These are phyloP conservation scores for Vaccinium vitisidaea DNA, from an alignment of 148 eudicot genomes.

Conservation along the genomic window DNA sequence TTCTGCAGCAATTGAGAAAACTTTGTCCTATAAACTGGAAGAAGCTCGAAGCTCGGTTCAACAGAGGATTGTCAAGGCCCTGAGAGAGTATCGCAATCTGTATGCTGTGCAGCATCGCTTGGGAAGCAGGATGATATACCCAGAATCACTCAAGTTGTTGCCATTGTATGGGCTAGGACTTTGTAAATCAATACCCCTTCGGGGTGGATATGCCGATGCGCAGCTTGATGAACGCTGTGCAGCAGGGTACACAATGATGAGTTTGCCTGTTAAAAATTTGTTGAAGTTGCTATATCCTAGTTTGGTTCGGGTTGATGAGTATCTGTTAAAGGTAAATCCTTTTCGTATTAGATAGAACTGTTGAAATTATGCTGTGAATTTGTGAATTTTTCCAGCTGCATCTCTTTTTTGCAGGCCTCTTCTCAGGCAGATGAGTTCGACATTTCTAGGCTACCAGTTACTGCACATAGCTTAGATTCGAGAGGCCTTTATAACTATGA, in stretches of 20 bases:
- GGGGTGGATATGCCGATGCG: slow-evolving; percentile 88
- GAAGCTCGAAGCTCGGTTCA: slow-evolving; percentile 73
- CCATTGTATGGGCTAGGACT: slow-evolving; percentile 78
- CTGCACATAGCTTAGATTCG: slow-evolving; percentile 84
- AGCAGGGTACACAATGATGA: slow-evolving; percentile 88
- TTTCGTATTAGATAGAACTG: slow-evolving; percentile 14
- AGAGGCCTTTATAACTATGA: slow-evolving; percentile 87
- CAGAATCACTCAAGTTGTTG: slow-evolving; percentile 82
- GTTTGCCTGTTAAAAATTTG: slow-evolving; percentile 77
- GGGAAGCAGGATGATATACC: slow-evolving; percentile 91
- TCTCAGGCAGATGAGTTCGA: slow-evolving; percentile 42
- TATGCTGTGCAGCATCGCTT: slow-evolving; percentile 88
- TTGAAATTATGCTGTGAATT: slow-evolving; percentile 16
- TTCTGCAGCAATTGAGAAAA: slow-evolving; percentile 85
- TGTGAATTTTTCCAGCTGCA: neutral
- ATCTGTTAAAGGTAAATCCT: slow-evolving; percentile 55
- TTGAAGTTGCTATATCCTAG: slow-evolving; percentile 84
- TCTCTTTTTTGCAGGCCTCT: slow-evolving; percentile 41
- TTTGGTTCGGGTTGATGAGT: slow-evolving; percentile 77
- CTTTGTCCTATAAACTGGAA: slow-evolving; percentile 75
- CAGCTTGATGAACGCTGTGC: slow-evolving; percentile 97
- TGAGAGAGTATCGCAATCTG: slow-evolving; percentile 86
- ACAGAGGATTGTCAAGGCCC: slow-evolving; percentile 67
- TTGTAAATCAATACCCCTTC: slow-evolving; percentile 74
- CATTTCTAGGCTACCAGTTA: slow-evolving; percentile 57